Percentiles rank a stretch among this genome's conserved stretches.
Evolutionary conservation across 2,329 filamentous ascomycete species (phyloP).

Genomic region (Trichothecium roseum): DNA sequence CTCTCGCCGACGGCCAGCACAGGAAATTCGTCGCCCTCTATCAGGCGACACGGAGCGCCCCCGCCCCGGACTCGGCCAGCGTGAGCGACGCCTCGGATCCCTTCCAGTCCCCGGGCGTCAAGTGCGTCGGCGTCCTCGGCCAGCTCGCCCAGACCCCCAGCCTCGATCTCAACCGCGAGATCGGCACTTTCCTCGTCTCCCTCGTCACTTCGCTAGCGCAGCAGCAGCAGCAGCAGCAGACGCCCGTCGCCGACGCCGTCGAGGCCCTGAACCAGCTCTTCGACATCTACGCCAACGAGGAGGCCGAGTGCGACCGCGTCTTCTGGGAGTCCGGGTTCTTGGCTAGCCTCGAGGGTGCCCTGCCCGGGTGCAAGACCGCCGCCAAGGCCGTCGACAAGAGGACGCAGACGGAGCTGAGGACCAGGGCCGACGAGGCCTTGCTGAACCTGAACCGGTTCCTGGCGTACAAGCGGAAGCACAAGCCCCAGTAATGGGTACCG

Average conservation of each 20-base stretch:
- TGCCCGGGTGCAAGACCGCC: constrained; percentile 44
- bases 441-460: constrained; percentile 53
- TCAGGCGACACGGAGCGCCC: constrained; percentile 37
- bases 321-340: constrained; percentile 55
- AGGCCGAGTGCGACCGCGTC: constrained; percentile 47
- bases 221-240: too few relatives aligned
- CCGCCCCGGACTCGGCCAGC: constrained; percentile 11
- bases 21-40: constrained; percentile 56
- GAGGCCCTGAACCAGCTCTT: constrained; percentile 58
- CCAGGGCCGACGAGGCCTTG: constrained; percentile 48
- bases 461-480: constrained; percentile 53
- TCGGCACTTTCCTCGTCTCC: constrained; percentile 52
- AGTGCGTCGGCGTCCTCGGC: constrained; percentile 57
- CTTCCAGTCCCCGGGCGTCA: constrained; percentile 53
- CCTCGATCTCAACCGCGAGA: constrained; percentile 45
- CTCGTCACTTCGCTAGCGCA: constrained; percentile 40
- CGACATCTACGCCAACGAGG: constrained; percentile 56
- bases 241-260: constrained; percentile 45
- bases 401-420: constrained; percentile 42
- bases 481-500: too few relatives aligned
- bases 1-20: constrained; percentile 43
- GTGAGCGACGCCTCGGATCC: constrained; percentile 32
- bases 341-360: constrained; percentile 42
- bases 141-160: constrained; percentile 49
- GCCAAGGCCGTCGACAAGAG: constrained; percentile 53